phyloP scores from a whole-genome alignment of 192 early-diverging fungal genomes.

The Globomyces pollinis-pini region DNA sequence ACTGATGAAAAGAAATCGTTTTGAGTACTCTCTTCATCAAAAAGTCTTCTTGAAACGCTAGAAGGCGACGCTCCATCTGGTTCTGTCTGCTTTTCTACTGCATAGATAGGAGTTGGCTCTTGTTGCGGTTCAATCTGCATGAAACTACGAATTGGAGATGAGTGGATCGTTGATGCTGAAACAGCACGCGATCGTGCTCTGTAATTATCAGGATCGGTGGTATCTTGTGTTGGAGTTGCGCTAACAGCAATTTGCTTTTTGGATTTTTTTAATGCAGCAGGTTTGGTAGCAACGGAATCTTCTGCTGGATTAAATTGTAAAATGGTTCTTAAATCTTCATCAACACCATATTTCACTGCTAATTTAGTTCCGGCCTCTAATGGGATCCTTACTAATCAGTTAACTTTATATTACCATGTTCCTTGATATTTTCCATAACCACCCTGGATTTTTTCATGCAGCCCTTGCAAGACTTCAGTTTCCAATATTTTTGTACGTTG shows the following conservation, averaged over 20 bases:
- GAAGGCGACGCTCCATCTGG: background rate
- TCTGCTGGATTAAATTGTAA: background rate
- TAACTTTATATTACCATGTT: too few species aligned
- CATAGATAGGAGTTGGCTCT: slow-evolving; percentile 1
- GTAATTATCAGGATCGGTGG: background rate
- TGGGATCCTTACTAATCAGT: too few species aligned
- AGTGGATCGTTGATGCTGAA: background rate
- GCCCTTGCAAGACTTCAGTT: slow-evolving; percentile 72
- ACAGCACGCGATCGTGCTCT: background rate
- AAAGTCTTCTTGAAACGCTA: background rate
- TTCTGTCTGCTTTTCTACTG: background rate
- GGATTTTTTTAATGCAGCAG: background rate
- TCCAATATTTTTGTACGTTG: slow-evolving; percentile 88
- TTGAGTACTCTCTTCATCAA: slow-evolving; percentile 7
- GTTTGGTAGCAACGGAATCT: slow-evolving; percentile 2
- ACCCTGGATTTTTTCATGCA: slow-evolving; percentile 92
- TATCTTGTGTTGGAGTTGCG: background rate
- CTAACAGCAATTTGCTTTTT: background rate
- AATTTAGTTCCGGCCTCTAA: background rate
- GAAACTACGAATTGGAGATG: background rate
- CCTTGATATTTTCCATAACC: slow-evolving; percentile 70
- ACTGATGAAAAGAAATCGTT: background rate
- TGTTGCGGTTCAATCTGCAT: background rate
- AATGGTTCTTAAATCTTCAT: background rate
- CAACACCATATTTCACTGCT: background rate